A percentile compares a stretch with the other conserved stretches of the same genome.
phyloP scores from a whole-genome alignment of 2,329 filamentous ascomycete species.

The Paecilomyces sp. region DNA sequence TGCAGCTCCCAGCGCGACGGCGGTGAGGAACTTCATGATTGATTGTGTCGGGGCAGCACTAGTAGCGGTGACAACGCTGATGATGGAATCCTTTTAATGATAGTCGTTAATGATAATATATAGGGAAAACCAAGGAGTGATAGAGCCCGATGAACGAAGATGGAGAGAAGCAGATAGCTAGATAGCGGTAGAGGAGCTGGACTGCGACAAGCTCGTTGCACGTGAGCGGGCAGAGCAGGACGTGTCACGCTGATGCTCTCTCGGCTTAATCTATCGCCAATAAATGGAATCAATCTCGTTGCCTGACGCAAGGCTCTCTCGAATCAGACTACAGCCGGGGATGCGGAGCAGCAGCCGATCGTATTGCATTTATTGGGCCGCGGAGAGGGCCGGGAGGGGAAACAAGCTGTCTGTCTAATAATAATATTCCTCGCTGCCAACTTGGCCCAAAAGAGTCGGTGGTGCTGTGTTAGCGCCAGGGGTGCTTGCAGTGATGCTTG shows the following conservation, averaged over 20 bases:
- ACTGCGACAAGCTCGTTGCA: neutral
- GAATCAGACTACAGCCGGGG: neutral
- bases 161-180: neutral
- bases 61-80: neutral
- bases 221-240: neutral
- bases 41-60: neutral
- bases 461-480: neutral
- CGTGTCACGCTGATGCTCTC: neutral
- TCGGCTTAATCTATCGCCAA: neutral
- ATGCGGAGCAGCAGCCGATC: neutral
- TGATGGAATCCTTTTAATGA: neutral
- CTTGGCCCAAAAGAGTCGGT: neutral
- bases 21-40: slow-evolving; percentile 32
- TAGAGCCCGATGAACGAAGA: neutral
- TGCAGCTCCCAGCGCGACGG: slow-evolving; percentile 28
- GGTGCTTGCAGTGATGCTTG: neutral
- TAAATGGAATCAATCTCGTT: neutral
- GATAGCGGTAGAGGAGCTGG: neutral
- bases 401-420: neutral
- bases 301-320: neutral
- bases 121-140: neutral
- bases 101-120: neutral
- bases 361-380: neutral
- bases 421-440: too few species aligned
- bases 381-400: neutral